Base-by-base conservation (phyloP, 2,329 filamentous ascomycete genomes). In the Cladophialophora carrionii region DNA sequence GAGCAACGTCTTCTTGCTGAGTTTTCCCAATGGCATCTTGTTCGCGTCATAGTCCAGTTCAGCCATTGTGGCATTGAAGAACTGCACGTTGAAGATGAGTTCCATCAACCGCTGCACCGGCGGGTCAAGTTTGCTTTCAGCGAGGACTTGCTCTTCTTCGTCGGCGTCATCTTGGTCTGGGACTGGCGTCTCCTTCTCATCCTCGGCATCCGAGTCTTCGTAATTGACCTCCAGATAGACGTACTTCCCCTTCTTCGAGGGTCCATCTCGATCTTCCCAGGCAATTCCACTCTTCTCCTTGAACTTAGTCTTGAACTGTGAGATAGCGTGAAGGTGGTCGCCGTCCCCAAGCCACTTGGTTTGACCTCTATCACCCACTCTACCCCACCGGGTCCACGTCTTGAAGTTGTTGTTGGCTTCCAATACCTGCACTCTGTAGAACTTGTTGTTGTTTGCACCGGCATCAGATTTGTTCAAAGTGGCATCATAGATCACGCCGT, bases 21-120 rank as follows among this genome's bases (percentile, higher is more conserved):
- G 83, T 74, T 95, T 96, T 4, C 92, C 92, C 1, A 96, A 80
- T 0, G 92, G 92, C 48, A 96, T 80, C 76, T 96, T 96, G 68
- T 89, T 74, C 1, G 76, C 77, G 55, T 82, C 79, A 58, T 82
- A 82, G 1, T 76, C 75, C 72, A 82, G 76, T 4, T 74, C 73
- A 1, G 74, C 74, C 57, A 82, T 75, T 0, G 77, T 85, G 22
- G 83, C 83, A 24, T 85, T 81, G 76, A 96, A 92, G 74, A 88
- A 88, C 24, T 87, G 75, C 63, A 86, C 83, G 75, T 96, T 93
- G 82, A 96, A 96, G 66, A 96, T 96, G 69, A 96, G 85, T 65
- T 87, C 79, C 83, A 96, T 88, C 22, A 96, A 79, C 8, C 86
- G 78, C 73, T 92, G 87, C 2, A 91, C 81, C 0, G 87, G 81